Evolutionary conservation across 2,329 filamentous ascomycete species (phyloP).

Genomic region (Trichoderma sp.): DNA sequence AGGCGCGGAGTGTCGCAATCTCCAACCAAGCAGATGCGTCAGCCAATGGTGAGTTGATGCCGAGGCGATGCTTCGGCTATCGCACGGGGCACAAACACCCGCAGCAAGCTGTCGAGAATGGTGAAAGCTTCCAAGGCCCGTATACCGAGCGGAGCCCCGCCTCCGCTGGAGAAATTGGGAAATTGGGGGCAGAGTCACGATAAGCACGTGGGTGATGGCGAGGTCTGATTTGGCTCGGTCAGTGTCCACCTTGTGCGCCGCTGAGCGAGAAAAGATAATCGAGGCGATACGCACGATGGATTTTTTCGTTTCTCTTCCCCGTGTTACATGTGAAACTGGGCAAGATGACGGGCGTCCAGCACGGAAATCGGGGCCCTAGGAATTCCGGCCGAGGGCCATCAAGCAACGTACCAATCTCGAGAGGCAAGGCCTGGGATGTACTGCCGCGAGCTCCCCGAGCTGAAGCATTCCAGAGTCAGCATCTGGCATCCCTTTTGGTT

Average conservation of each 20-base stretch:
- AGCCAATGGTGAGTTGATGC: background rate
- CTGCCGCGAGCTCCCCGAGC: background rate
- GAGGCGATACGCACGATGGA: background rate
- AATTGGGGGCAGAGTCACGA: background rate
- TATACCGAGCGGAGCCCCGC: slow-evolving; percentile 14
- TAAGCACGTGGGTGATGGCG: slow-evolving; percentile 15
- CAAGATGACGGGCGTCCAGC: background rate
- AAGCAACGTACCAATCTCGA: background rate
- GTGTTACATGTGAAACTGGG: background rate
- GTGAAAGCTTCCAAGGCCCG: background rate
- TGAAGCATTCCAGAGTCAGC: background rate
- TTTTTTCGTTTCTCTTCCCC: background rate
- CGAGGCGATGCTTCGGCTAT: slow-evolving; percentile 18
- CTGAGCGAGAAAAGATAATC: background rate
- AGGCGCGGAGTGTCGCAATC: background rate
- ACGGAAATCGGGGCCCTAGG: background rate
- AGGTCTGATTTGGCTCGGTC: slow-evolving; percentile 14
- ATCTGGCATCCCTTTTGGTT: background rate
- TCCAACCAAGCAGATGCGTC: background rate
- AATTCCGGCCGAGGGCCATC: background rate
- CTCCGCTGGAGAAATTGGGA: slow-evolving; percentile 2
- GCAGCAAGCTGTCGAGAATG: background rate
- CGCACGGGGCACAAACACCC: background rate
- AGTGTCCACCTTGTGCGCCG: background rate
- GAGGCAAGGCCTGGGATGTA: background rate